phyloP scores from a whole-genome alignment of 345 rosid species.

The Diplotaxis tenuifolia region DNA sequence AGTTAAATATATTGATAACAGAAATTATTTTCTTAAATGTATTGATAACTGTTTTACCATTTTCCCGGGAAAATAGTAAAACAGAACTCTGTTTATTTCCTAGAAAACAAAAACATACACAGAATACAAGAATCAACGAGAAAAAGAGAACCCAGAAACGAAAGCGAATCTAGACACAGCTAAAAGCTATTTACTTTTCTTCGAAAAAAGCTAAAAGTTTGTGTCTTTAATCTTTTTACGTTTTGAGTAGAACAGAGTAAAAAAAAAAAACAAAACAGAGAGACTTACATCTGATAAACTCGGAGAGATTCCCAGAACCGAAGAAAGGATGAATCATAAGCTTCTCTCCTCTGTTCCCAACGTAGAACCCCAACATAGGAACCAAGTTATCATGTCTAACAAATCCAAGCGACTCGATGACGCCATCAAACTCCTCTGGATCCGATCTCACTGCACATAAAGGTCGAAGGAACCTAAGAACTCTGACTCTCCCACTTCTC shows the following conservation, averaged over 20 bases:
- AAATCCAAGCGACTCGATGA: conserved; percentile 56
- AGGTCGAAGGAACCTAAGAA: conserved; percentile 87
- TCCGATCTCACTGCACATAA: conserved; percentile 47
- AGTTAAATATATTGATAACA: neutral
- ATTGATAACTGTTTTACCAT: neutral
- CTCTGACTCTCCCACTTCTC: conserved; percentile 46
- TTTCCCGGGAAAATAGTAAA: conserved; percentile 10
- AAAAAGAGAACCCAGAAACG: neutral
- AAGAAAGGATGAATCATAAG: conserved; percentile 80
- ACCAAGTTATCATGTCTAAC: conserved; percentile 75
- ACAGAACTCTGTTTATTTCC: neutral
- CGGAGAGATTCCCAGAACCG: conserved; percentile 59
- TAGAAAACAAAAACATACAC: neutral
- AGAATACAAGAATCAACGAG: conserved; percentile 1
- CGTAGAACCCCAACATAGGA: conserved; percentile 83
- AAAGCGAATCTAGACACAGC: conserved; percentile 14
- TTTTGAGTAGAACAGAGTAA: neutral
- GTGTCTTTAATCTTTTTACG: neutral
- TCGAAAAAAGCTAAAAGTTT: conserved; percentile 3
- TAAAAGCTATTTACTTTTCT: conserved; percentile 2
- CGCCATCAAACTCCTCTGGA: conserved; percentile 45
- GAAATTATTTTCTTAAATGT: neutral
- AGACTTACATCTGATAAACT: conserved; percentile 66
- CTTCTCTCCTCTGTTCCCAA: conserved; percentile 87
- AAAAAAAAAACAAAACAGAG: conserved; percentile 8